Conservation (phyloP, 2,329 filamentous ascomycete genomes). For the Sclerotinia glacialis region DNA sequence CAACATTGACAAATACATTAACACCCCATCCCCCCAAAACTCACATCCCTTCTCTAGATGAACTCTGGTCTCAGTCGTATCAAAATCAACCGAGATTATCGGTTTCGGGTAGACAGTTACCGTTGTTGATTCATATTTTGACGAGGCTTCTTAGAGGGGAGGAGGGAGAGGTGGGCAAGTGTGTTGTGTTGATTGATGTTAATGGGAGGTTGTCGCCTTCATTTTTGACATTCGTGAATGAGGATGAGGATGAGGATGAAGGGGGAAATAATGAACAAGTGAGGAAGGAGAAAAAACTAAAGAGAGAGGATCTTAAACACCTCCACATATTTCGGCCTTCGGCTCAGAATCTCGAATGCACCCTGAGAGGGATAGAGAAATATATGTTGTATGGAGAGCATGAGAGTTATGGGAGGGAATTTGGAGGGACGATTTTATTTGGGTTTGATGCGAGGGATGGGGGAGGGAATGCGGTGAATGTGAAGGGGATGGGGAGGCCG, state of each 20-base stretch:
- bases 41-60: constrained; percentile 5
- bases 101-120: constrained; percentile 18
- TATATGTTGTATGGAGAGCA: constrained; percentile 38
- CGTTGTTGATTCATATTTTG: constrained; percentile 6
- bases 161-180: background rate
- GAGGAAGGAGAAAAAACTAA: background rate
- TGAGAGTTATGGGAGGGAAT: constrained; percentile 34
- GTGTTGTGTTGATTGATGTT: constrained; percentile 49
- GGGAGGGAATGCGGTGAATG: constrained; percentile 26
- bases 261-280: background rate
- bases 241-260: background rate
- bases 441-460: constrained; percentile 31
- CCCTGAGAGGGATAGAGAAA: constrained; percentile 31
- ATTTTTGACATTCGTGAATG: constrained; percentile 23
- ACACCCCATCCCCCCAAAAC: background rate
- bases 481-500: constrained; percentile 20
- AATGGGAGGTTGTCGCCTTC: constrained; percentile 54
- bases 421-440: constrained; percentile 35
- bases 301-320: constrained; percentile 31
- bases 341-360: constrained; percentile 27
- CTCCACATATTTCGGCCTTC: constrained; percentile 36
- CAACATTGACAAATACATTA: constrained; percentile 21
- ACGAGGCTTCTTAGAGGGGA: constrained; percentile 37
- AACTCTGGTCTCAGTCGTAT: background rate
- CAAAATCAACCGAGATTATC: constrained; percentile 7